Conservation (phyloP, 1,284 basidiomycete genomes). For the Phellopilus nigrolimitatus region DNA sequence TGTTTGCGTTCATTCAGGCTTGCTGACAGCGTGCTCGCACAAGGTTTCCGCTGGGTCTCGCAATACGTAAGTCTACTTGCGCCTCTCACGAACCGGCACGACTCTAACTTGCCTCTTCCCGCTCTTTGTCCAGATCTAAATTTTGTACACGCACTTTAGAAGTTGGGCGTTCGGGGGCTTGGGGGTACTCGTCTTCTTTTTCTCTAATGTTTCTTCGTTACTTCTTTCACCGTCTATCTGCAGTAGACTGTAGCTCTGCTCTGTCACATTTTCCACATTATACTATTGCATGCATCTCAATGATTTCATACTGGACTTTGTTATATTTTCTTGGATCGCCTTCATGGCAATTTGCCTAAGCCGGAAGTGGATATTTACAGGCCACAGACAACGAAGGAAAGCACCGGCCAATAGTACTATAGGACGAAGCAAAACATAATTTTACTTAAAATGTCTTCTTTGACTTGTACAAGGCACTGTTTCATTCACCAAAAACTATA, state of each 20-base stretch:
- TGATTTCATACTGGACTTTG: too few species aligned
- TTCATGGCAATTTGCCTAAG: too few species aligned
- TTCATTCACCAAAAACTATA: too few species aligned
- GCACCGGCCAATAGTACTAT: too few species aligned
- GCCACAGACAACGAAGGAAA: too few species aligned
- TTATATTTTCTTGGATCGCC: too few species aligned
- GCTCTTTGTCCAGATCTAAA: slow-evolving; percentile 9
- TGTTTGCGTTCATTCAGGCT: background rate
- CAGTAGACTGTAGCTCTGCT: slow-evolving; percentile 5
- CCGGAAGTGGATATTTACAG: too few species aligned
- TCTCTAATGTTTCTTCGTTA: slow-evolving; percentile 3
- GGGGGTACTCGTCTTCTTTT: background rate
- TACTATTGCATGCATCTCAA: slow-evolving; percentile 2
- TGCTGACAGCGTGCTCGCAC: slow-evolving; percentile 14
- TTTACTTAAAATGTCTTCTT: too few species aligned
- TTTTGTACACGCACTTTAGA: slow-evolving; percentile 1
- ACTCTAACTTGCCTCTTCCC: background rate
- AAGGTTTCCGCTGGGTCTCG: slow-evolving; percentile 95
- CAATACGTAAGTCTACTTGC: slow-evolving; percentile 72
- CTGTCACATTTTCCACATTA: slow-evolving; percentile 3
- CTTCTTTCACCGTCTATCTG: background rate
- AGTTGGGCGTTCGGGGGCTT: background rate
- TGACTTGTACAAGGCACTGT: too few species aligned
- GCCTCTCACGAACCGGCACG: background rate
- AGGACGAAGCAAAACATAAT: too few species aligned